These are phyloP conservation scores for Saccharomycopsis hybrid DNA, from an alignment of 1,139 yeast genomes.

Conservation along the genomic window DNA sequence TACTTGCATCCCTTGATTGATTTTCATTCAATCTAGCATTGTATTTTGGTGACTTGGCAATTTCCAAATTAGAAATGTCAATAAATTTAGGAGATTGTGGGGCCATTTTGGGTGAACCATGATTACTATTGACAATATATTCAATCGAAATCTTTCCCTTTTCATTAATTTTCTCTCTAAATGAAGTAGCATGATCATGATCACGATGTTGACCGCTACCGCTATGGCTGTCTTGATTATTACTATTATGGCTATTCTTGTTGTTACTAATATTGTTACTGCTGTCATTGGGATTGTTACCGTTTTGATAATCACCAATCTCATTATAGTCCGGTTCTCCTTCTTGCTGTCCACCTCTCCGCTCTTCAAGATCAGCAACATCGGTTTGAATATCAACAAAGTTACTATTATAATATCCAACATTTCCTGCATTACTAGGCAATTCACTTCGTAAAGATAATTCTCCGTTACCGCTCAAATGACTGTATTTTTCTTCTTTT, in stretches of 20 bases:
- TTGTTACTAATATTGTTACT: neutral
- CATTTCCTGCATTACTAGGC: too few species aligned
- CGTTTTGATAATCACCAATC: neutral
- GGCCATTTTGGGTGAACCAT: slow-evolving; percentile 17
- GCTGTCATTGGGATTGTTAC: neutral
- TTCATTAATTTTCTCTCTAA: slow-evolving; percentile 35
- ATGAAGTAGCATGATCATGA: slow-evolving; percentile 25
- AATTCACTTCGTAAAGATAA: too few species aligned
- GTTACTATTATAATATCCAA: too few species aligned
- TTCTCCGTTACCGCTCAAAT: too few species aligned
- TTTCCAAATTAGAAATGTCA: slow-evolving; percentile 28
- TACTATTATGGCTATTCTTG: neutral
- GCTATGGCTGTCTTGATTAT: neutral
- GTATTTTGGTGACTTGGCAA: slow-evolving; percentile 15
- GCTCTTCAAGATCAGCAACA: too few species aligned
- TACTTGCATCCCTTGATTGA: too few species aligned
- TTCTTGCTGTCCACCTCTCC: neutral
- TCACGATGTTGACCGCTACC: neutral
- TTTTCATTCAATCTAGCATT: neutral
- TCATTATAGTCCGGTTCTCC: neutral
- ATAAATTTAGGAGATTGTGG: slow-evolving; percentile 29
- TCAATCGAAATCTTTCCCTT: slow-evolving; percentile 38
- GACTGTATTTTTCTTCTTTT: too few species aligned
- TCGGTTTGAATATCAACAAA: too few species aligned
- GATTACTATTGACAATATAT: slow-evolving; percentile 21